Conservation (phyloP, 345 rosid genomes). For the Boechera divaricarpa region DNA sequence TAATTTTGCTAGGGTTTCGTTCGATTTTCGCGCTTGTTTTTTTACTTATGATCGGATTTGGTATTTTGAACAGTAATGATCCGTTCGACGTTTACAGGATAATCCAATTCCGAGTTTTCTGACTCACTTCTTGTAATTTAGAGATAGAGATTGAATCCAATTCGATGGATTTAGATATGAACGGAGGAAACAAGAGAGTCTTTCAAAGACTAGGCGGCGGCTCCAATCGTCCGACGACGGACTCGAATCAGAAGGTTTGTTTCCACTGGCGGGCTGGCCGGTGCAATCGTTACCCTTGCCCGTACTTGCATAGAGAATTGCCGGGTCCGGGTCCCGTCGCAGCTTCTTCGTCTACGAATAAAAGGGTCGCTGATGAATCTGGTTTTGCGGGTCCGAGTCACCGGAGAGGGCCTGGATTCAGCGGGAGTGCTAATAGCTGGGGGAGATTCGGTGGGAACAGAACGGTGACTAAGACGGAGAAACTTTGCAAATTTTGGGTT, state of each 20-base stretch:
- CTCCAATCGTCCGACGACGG: conserved; percentile 38
- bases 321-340: conserved; percentile 41
- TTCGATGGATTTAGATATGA: conserved; percentile 72
- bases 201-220: conserved; percentile 71
- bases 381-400: conserved; percentile 61
- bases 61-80: conserved; percentile 13
- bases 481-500: conserved; percentile 81
- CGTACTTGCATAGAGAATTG: conserved; percentile 74
- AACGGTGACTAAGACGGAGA: conserved; percentile 62
- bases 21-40: conserved; percentile 8
- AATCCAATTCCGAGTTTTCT: conserved; percentile 18
- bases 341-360: conserved; percentile 44
- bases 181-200: conserved; percentile 69
- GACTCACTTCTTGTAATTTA: not conserved
- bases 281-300: conserved; percentile 74
- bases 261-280: conserved; percentile 89
- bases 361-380: conserved; percentile 69
- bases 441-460: conserved; percentile 65
- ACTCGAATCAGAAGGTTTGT: conserved; percentile 72
- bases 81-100: conserved; percentile 35
- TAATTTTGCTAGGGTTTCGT: conserved; percentile 18
- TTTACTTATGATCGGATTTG: conserved; percentile 34
- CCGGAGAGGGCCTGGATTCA: conserved; percentile 62
- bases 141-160: not conserved
- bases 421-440: conserved; percentile 49